Conservation (phyloP, 768 basidiomycete species). For the Macrolepiota albuminosa region DNA sequence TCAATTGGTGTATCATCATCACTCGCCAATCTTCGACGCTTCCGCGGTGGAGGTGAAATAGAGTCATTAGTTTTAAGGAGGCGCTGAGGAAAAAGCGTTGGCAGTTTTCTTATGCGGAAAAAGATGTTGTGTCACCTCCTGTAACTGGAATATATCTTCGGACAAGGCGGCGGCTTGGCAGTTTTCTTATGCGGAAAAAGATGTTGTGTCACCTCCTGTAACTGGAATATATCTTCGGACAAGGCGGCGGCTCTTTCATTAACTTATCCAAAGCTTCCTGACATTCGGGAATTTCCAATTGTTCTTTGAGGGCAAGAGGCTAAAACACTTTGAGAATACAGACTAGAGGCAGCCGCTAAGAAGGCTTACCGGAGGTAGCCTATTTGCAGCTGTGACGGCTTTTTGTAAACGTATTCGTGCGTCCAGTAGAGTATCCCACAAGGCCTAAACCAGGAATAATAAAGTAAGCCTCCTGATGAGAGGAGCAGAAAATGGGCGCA, state of each 20-base stretch:
- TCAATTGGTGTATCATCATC: slow-evolving; percentile 23
- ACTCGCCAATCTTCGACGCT: slow-evolving; percentile 44
- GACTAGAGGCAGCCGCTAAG: background rate
- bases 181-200: background rate
- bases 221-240: slow-evolving; percentile 60
- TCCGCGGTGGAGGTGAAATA: slow-evolving; percentile 46
- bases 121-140: slow-evolving; percentile 45
- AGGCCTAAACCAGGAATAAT: slow-evolving; percentile 38
- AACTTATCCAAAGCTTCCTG: slow-evolving; percentile 44
- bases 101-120: background rate
- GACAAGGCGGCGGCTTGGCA: slow-evolving; percentile 44
- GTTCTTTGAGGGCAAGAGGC: slow-evolving; percentile 33
- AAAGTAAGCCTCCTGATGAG: background rate
- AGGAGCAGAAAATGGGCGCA: slow-evolving; percentile 29
- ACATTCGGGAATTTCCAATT: slow-evolving; percentile 32
- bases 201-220: slow-evolving; percentile 55
- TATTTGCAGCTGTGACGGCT: slow-evolving; percentile 57
- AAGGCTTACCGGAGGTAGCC: slow-evolving; percentile 55
- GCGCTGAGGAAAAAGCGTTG: slow-evolving; percentile 26
- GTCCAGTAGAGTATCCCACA: slow-evolving; percentile 87
- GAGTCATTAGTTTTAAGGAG: slow-evolving; percentile 45
- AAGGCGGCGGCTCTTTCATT: slow-evolving; percentile 55
- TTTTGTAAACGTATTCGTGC: slow-evolving; percentile 93
- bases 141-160: slow-evolving; percentile 62
- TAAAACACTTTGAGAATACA: slow-evolving; percentile 9